phyloP scores from a whole-genome alignment of 805 yeast genomes.

The Candida cerambycidarum region DNA sequence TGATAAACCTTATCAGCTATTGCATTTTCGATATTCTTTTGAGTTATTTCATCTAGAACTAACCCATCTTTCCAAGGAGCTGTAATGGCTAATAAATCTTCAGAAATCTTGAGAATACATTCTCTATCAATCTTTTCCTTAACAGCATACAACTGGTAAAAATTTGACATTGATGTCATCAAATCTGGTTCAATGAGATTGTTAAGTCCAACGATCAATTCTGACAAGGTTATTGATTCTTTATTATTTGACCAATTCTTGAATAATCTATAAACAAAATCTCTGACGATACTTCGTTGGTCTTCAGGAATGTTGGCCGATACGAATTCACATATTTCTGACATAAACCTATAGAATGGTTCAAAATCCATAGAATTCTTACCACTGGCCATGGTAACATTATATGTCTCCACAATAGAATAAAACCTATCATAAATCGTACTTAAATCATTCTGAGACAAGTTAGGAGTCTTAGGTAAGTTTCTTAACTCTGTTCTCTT shows the following conservation, averaged over 20 bases:
- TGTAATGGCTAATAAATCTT: constrained; percentile 79
- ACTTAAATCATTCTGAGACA: constrained; percentile 58
- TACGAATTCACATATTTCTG: constrained; percentile 80
- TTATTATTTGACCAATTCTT: constrained; percentile 55
- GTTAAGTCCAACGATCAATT: constrained; percentile 73
- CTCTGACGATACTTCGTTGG: constrained; percentile 16
- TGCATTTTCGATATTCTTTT: constrained; percentile 59
- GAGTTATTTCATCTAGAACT: constrained; percentile 63
- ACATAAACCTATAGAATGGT: constrained; percentile 71
- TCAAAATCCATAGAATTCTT: constrained; percentile 70
- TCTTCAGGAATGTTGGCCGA: constrained; percentile 15
- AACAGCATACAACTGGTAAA: constrained; percentile 65
- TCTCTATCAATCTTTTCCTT: constrained; percentile 71
- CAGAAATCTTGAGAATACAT: constrained; percentile 79
- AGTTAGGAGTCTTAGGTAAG: constrained; percentile 68
- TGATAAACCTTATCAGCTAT: constrained; percentile 62
- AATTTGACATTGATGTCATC: constrained; percentile 74
- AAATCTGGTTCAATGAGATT: constrained; percentile 68
- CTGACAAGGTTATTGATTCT: constrained; percentile 63
- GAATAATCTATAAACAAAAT: constrained; percentile 58
- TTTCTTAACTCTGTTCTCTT: constrained; percentile 90
- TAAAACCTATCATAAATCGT: constrained; percentile 84
- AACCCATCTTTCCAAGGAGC: constrained; percentile 81
- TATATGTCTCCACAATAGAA: constrained; percentile 66
- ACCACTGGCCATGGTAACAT: constrained; percentile 50